A percentile compares a stretch with the other conserved stretches of the same genome.
phyloP scores from a whole-genome alignment of 176 grass and related monocot species.

The Rhynchospora breviuscula region DNA sequence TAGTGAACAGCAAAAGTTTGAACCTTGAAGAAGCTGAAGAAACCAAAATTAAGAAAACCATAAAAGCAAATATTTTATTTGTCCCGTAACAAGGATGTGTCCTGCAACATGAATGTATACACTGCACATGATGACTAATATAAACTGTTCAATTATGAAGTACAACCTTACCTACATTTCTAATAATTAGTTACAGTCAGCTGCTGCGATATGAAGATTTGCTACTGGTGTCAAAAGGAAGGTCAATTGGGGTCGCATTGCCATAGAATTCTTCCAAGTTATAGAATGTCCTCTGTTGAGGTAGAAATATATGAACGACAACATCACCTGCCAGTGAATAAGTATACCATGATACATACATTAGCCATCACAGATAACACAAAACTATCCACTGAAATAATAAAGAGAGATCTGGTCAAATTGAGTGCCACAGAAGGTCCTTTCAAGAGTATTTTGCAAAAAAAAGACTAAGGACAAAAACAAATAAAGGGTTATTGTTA shows the following conservation, averaged over 20 bases:
- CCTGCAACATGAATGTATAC: background rate
- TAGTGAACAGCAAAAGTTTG: background rate
- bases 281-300: conserved; percentile 74
- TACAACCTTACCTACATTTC: background rate
- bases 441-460: background rate
- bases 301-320: conserved; percentile 97
- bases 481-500: background rate
- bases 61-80: background rate
- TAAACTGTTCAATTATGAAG: background rate
- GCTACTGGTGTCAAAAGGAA: conserved; percentile 52
- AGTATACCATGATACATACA: background rate
- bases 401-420: background rate
- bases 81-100: background rate
- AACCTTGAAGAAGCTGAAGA: background rate
- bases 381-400: background rate
- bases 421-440: background rate
- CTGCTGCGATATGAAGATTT: conserved; percentile 32
- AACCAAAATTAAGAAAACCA: background rate
- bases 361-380: background rate
- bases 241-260: conserved; percentile 69
- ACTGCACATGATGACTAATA: background rate
- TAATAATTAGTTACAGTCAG: background rate
- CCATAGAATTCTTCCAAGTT: conserved; percentile 98
- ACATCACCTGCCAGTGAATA: conserved; percentile 65
- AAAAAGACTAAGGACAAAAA: background rate